These are phyloP conservation scores for Astragalus glycyphyllos DNA, from an alignment of 306 rosid genomes.

Conservation along the genomic window DNA sequence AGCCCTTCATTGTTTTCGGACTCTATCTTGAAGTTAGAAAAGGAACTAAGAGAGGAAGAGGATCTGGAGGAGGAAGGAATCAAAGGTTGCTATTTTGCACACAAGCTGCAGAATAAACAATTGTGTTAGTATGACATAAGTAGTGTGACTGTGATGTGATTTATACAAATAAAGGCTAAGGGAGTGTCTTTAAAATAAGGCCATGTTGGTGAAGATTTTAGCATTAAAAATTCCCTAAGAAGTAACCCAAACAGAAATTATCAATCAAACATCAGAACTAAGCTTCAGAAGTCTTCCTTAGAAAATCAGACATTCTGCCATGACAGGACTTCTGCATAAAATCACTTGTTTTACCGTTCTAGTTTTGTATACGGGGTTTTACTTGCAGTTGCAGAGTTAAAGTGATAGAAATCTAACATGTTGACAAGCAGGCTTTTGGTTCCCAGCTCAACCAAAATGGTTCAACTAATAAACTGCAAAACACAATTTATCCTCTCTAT, in stretches of 20 bases:
- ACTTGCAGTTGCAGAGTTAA: slow-evolving; percentile 14
- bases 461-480: slow-evolving; percentile 5
- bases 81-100: not conserved
- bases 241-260: slow-evolving; percentile 18
- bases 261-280: slow-evolving; percentile 7
- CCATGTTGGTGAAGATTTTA: not conserved
- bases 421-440: slow-evolving; percentile 6
- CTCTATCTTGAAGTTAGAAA: slow-evolving; percentile 3
- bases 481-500: slow-evolving; percentile 22
- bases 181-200: slow-evolving; percentile 10
- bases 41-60: not conserved
- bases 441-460: not conserved
- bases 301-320: slow-evolving; percentile 15
- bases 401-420: slow-evolving; percentile 18
- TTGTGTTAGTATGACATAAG: slow-evolving; percentile 13
- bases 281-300: slow-evolving; percentile 18
- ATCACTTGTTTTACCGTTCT: not conserved
- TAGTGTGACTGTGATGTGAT: not conserved
- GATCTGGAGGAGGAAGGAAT: slow-evolving; percentile 2
- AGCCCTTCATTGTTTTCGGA: not conserved
- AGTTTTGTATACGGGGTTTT: slow-evolving; percentile 18
- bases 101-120: slow-evolving; percentile 28
- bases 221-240: not conserved
- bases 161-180: slow-evolving; percentile 5
- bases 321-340: slow-evolving; percentile 9